Percentiles rank a stretch among this genome's conserved stretches.
phyloP scores from a whole-genome alignment of 2,329 filamentous ascomycete genomes.

The Colletotrichum ledebouriae region DNA sequence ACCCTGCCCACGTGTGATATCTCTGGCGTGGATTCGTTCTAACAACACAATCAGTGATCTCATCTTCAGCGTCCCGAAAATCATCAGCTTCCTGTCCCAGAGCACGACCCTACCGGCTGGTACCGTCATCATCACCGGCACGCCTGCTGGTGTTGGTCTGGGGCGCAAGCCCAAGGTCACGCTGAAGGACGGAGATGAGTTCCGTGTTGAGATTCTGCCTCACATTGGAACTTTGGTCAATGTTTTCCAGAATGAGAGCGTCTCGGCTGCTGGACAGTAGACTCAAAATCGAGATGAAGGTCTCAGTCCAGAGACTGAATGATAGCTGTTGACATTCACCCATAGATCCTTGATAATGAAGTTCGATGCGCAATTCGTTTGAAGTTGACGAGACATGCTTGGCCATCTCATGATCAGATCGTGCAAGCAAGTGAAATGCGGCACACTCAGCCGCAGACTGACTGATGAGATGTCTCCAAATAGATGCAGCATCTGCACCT shows the following conservation, averaged over 20 bases:
- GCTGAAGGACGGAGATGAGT: constrained; percentile 56
- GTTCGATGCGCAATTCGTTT: too few relatives aligned
- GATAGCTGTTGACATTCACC: too few relatives aligned
- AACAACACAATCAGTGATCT: constrained; percentile 57
- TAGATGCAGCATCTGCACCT: too few relatives aligned
- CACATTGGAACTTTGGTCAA: constrained; percentile 60
- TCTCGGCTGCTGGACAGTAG: constrained; percentile 8
- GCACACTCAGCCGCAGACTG: too few relatives aligned
- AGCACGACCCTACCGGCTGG: constrained; percentile 57
- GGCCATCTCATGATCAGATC: too few relatives aligned
- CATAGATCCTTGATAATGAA: too few relatives aligned
- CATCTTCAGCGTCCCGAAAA: constrained; percentile 64
- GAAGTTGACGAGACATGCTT: too few relatives aligned
- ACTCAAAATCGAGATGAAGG: background rate
- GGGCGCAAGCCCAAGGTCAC: constrained; percentile 54
- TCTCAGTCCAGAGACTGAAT: too few relatives aligned
- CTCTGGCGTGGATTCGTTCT: constrained; percentile 51
- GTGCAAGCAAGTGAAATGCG: too few relatives aligned
- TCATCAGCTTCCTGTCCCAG: constrained; percentile 59
- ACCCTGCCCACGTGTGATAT: background rate
- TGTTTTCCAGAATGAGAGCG: constrained; percentile 38
- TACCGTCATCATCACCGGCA: constrained; percentile 60
- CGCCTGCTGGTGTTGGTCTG: constrained; percentile 57
- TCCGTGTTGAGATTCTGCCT: constrained; percentile 57
- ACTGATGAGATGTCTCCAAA: too few relatives aligned